These are phyloP conservation scores for Phytophthora melonis DNA, from an alignment of 352 stramenopile species.

Conservation along the genomic window DNA sequence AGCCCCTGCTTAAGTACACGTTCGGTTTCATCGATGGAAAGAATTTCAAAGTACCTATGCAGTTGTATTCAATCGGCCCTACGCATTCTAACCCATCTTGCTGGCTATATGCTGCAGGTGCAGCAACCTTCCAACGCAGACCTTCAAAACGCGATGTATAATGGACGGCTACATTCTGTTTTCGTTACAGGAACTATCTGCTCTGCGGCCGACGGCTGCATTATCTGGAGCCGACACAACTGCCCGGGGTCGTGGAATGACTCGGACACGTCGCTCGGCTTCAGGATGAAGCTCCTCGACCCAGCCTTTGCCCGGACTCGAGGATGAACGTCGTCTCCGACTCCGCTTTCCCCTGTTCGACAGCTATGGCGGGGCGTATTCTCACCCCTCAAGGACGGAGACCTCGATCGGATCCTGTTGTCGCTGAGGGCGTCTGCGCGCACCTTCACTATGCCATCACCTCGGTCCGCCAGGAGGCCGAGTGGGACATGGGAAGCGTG, in stretches of 20 bases:
- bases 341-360: too few relatives aligned
- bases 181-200: not conserved
- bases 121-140: not conserved
- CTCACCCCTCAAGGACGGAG: too few relatives aligned
- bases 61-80: not conserved
- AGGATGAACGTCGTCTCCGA: not conserved
- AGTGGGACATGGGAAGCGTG: not conserved
- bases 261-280: not conserved
- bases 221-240: not conserved
- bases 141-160: not conserved
- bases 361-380: too few relatives aligned
- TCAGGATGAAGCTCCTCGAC: too few relatives aligned
- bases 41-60: not conserved
- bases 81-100: not conserved
- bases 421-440: not conserved
- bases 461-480: not conserved
- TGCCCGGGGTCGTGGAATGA: not conserved
- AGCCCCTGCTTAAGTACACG: too few relatives aligned
- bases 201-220: not conserved
- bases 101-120: not conserved
- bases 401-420: not conserved
- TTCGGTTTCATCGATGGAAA: not conserved
- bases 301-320: too few relatives aligned
- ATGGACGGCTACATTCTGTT: not conserved
- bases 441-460: not conserved